Percentiles rank a stretch among this genome's conserved stretches.
phyloP scores from a whole-genome alignment of 176 grass and related monocot genomes.

The Urochloa ruziziensis region DNA sequence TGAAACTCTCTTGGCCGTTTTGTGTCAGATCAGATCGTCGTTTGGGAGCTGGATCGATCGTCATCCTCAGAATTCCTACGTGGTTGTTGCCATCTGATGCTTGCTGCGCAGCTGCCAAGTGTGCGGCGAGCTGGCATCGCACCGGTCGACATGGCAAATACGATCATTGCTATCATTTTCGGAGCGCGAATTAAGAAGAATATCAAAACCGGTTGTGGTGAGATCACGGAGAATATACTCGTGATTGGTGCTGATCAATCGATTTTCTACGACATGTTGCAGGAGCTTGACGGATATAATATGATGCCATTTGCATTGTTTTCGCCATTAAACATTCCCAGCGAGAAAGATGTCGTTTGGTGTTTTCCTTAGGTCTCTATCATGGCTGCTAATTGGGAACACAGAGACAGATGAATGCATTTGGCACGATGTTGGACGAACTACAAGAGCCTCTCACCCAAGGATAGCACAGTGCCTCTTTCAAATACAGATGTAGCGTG shows the following conservation, averaged over 20 bases:
- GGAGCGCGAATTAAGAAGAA: neutral
- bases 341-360: constrained; percentile 40
- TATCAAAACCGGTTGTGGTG: neutral
- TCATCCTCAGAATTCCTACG: constrained; percentile 31
- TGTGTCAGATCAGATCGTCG: constrained; percentile 3
- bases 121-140: constrained; percentile 2
- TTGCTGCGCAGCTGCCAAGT: constrained; percentile 29
- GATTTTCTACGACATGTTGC: constrained; percentile 18
- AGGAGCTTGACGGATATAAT: neutral
- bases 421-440: neutral
- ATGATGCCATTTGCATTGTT: neutral
- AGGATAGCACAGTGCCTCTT: too few species aligned
- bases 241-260: neutral
- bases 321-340: constrained; percentile 3
- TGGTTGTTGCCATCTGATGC: constrained; percentile 37
- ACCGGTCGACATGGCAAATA: constrained; percentile 6
- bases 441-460: neutral
- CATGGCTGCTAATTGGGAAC: constrained; percentile 15
- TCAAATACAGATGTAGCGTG: too few species aligned
- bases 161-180: constrained; percentile 21
- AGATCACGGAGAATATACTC: constrained; percentile 32
- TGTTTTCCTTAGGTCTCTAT: constrained; percentile 9
- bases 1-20: neutral
- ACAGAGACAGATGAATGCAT: neutral
- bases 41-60: neutral